Base-by-base conservation (phyloP, 2,329 filamentous ascomycete genomes). In the Pleurostoma richardsiae region DNA sequence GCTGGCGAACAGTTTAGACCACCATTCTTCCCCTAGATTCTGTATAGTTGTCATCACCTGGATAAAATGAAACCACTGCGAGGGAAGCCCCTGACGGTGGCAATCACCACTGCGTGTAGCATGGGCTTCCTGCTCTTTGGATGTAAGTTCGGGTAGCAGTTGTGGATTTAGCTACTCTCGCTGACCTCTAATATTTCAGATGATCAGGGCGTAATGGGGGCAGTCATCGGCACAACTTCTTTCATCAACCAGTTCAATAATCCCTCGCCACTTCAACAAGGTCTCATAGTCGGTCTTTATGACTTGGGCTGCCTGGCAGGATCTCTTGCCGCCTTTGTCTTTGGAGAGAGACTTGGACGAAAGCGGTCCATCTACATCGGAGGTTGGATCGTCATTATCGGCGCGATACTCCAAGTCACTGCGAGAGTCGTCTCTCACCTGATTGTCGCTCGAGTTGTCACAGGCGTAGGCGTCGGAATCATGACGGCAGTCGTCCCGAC, bases 81-180 rank as follows among this genome's bases (percentile, higher is more conserved):
- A 10, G 45, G 45, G 11, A 47, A 10, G 31, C 28, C 41, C 11
- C 29, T 47, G 29, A 44, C 26, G 41, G 30, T 41, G 26, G 45
- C 36, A 41, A 43, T 47, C 26, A 47, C 45, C 29, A 40, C 45
- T 7, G 45, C 45, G 10, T 47, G 41, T 28, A 41, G 41, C 10
- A 47, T 47, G 45, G 41, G 45, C 8, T 47, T 47, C 10, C 31
- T 47, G 41, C 45, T 47, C 30, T 47, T 47, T 40, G 41, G 45
- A 33, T 47, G 45, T 47, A n/a, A 43, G 19, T 19, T 19, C 2
- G 19, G 19, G 19, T 19, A 19, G 19, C 19, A 19, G 19, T 19
- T 19, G 45, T 19, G n/a, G 19, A 6, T 39, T 8, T 29, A 8
- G 7, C 11, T 29, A 7, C 26, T 41, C 27, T 30, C 26, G 1